Percentiles rank a stretch among this genome's conserved stretches.
phyloP scores from a whole-genome alignment of 805 yeast species.

The Kluyveromyces siamensis region DNA sequence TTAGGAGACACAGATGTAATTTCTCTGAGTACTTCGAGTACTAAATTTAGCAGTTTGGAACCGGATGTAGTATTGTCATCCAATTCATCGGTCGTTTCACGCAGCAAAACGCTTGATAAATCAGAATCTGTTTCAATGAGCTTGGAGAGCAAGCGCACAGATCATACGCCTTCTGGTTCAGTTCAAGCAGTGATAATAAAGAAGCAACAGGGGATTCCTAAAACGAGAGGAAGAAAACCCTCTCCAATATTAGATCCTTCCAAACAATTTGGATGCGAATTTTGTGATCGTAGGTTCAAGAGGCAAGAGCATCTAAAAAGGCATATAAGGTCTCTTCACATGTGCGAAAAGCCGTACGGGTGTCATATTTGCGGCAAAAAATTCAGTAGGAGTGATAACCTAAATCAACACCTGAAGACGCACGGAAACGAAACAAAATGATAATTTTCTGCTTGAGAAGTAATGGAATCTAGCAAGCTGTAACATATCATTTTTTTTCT shows the following conservation, averaged over 20 bases:
- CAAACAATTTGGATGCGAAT: slow-evolving; percentile 55
- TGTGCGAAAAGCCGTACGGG: slow-evolving; percentile 60
- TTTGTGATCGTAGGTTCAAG: slow-evolving; percentile 57
- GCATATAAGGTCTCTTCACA: slow-evolving; percentile 65
- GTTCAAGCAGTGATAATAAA: slow-evolving; percentile 2
- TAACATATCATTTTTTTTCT: neutral
- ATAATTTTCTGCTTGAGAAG: neutral
- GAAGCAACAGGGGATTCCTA: slow-evolving; percentile 19
- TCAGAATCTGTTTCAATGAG: neutral
- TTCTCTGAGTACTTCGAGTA: neutral
- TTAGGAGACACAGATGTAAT: neutral
- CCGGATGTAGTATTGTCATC: slow-evolving; percentile 2
- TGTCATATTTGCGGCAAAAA: slow-evolving; percentile 54
- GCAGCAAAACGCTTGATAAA: neutral
- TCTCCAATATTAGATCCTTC: slow-evolving; percentile 45
- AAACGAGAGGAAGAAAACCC: slow-evolving; percentile 58
- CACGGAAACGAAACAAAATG: slow-evolving; percentile 27
- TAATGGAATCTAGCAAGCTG: neutral
- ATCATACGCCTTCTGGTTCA: neutral
- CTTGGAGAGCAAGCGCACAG: neutral
- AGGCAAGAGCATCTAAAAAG: slow-evolving; percentile 73
- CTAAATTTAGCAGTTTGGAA: slow-evolving; percentile 1
- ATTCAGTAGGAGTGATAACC: slow-evolving; percentile 58
- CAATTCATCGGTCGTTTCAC: neutral
- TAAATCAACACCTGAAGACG: slow-evolving; percentile 57